phyloP scores from a whole-genome alignment of 306 rosid species.

The Canavalia gladiata region DNA sequence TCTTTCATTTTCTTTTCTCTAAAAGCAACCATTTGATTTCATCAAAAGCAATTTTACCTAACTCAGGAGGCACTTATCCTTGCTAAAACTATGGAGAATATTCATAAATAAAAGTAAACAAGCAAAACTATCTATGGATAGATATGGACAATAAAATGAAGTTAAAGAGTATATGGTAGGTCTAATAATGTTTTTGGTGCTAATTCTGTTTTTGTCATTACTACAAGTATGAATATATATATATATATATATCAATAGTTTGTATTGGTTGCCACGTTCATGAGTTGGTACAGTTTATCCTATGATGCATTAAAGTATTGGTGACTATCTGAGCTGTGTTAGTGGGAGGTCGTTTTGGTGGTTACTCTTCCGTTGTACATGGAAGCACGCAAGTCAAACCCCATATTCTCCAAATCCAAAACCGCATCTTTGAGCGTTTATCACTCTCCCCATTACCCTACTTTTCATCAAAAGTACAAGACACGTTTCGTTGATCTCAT shows the following conservation, averaged over 20 bases:
- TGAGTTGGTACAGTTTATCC: background rate
- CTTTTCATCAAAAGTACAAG: conserved; percentile 29
- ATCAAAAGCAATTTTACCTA: background rate
- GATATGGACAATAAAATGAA: background rate
- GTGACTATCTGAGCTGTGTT: conserved; percentile 56
- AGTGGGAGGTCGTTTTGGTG: conserved; percentile 52
- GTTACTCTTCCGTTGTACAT: conserved; percentile 40
- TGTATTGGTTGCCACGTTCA: conserved; percentile 49
- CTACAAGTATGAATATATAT: no score
- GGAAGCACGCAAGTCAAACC: conserved; percentile 45
- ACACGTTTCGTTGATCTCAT: conserved; percentile 36
- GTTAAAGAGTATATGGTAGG: background rate
- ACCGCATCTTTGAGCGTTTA: conserved; percentile 34
- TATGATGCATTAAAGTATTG: background rate
- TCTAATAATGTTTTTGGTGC: no score
- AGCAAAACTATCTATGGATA: background rate
- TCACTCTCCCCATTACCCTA: conserved; percentile 7
- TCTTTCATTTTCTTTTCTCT: background rate
- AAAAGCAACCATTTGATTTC: background rate
- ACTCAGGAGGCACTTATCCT: no score
- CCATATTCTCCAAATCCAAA: conserved; percentile 43
- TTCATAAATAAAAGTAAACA: no score
- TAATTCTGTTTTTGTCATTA: conserved; percentile 2
- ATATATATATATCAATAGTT: background rate
- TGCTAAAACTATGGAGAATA: no score